These are phyloP conservation scores for Gynostemma pentaphyllum DNA, from an alignment of 306 rosid genomes.

Conservation along the genomic window DNA sequence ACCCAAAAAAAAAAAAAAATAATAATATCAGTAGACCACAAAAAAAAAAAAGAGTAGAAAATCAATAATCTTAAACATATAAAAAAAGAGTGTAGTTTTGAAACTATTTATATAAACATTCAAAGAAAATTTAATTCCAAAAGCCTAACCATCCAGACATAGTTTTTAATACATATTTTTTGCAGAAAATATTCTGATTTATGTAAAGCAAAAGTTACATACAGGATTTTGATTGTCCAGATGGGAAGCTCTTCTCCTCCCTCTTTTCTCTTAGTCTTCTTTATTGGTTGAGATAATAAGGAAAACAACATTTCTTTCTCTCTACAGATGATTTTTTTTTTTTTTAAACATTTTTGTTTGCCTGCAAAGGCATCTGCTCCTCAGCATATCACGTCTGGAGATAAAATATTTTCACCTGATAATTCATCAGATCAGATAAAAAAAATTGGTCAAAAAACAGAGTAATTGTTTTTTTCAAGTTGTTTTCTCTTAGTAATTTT, in stretches of 20 bases:
- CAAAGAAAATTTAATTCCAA: not conserved
- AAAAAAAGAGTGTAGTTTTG: not conserved
- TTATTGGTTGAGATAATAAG: conserved; percentile 9
- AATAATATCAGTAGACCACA: too few species aligned
- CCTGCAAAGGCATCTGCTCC: conserved; percentile 36
- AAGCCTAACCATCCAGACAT: conserved; percentile 8
- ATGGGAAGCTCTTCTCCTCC: conserved; percentile 13
- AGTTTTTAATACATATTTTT: not conserved
- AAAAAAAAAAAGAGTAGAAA: not conserved
- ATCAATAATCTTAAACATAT: not conserved
- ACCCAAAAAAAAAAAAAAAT: too few species aligned
- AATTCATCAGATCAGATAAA: not conserved
- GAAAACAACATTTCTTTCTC: conserved; percentile 4
- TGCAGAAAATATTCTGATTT: not conserved
- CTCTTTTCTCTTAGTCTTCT: not conserved
- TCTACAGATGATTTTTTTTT: conserved; percentile 2
- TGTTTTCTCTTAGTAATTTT: too few species aligned
- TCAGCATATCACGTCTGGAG: conserved; percentile 38
- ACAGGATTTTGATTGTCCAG: conserved; percentile 11
- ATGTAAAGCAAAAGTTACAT: not conserved
- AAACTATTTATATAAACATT: not conserved
- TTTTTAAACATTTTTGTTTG: not conserved
- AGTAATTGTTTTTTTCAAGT: not conserved
- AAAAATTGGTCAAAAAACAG: not conserved
- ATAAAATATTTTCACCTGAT: not conserved